Evolutionary conservation across 1,139 yeast species (phyloP).

Genomic region (Zygosaccharomyces sapae): DNA sequence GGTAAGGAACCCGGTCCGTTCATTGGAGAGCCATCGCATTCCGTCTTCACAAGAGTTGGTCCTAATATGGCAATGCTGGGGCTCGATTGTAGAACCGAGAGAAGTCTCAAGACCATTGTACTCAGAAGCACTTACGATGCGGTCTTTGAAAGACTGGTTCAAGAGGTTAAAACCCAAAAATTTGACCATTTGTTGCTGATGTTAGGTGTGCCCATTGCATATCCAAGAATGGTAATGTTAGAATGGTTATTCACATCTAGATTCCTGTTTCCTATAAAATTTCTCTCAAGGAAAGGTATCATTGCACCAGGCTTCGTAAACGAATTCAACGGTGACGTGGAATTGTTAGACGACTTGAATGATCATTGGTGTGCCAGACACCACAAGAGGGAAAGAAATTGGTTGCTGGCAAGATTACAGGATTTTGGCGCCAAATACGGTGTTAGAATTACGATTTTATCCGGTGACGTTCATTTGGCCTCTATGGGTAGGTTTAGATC

Average conservation of each 20-base stretch:
- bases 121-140: constrained; percentile 50
- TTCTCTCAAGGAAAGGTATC: constrained; percentile 64
- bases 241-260: constrained; percentile 67
- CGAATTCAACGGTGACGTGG: constrained; percentile 87
- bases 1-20: constrained; percentile 57
- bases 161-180: constrained; percentile 49
- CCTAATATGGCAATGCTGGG: constrained; percentile 68
- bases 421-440: constrained; percentile 60
- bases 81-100: constrained; percentile 88
- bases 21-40: constrained; percentile 60
- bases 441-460: constrained; percentile 73
- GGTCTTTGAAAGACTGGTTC: constrained; percentile 56
- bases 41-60: constrained; percentile 71
- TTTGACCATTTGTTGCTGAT: constrained; percentile 74
- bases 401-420: constrained; percentile 51
- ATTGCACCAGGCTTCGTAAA: constrained; percentile 69
- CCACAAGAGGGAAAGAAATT: constrained; percentile 76
- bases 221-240: constrained; percentile 88
- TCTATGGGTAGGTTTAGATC: constrained; percentile 76
- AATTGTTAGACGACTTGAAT: constrained; percentile 83
- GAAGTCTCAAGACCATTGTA: constrained; percentile 61
- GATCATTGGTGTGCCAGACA: constrained; percentile 94
- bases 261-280: constrained; percentile 59
- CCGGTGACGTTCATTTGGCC: constrained; percentile 92
- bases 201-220: constrained; percentile 92